Evolutionary conservation across 495 filamentous ascomycete species (phyloP).

Genomic region (Coniosporium apollinis): DNA sequence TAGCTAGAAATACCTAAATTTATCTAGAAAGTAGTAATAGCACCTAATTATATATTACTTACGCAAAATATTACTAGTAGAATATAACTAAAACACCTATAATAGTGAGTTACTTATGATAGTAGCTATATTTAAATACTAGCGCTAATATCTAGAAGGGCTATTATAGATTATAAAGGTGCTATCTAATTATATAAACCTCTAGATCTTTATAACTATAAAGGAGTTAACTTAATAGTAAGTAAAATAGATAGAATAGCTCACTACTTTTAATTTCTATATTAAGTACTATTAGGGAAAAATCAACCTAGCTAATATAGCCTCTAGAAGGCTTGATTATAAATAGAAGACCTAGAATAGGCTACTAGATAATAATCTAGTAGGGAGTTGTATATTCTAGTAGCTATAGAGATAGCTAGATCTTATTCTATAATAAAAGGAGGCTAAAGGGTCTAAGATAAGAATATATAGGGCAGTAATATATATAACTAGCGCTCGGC

Average conservation of each 20-base stretch:
- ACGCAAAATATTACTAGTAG: neutral
- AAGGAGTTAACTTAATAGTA: slow-evolving; percentile 15
- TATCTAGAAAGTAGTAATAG: neutral
- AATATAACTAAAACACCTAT: neutral
- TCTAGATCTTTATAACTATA: too few species aligned
- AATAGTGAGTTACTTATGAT: neutral
- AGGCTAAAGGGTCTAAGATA: too few species aligned
- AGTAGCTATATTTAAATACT: neutral
- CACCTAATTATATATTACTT: neutral
- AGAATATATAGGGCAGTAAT: too few species aligned
- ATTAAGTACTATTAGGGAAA: too few species aligned
- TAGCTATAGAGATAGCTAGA: too few species aligned
- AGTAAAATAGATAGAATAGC: slow-evolving; percentile 13
- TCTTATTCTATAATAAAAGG: too few species aligned
- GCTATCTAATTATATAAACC: neutral
- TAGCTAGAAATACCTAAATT: neutral
- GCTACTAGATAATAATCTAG: too few species aligned
- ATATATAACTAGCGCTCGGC: too few species aligned
- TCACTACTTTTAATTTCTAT: too few species aligned
- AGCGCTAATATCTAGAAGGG: neutral
- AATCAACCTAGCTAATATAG: slow-evolving; percentile 6
- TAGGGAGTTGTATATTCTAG: too few species aligned
- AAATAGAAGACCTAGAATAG: too few species aligned
- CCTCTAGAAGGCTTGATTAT: too few species aligned
- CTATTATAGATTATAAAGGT: neutral